Conservation (phyloP, 1,284 basidiomycete genomes). For the Leucocoprinus gongylophorus region DNA sequence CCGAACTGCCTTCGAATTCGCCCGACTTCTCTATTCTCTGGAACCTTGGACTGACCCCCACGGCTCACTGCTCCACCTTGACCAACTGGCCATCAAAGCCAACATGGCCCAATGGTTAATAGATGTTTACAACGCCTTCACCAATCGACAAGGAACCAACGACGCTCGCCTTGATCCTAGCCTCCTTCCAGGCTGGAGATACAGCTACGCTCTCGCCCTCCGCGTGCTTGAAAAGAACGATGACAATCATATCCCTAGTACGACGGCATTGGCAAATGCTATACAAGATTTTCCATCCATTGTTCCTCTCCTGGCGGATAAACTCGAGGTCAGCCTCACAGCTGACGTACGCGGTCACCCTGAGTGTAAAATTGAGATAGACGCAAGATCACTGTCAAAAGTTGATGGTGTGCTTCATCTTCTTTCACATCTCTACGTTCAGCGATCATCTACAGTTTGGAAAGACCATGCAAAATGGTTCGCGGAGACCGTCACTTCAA, state of each 20-base stretch:
- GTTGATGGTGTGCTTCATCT: conserved; percentile 52
- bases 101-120: conserved; percentile 78
- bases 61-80: conserved; percentile 76
- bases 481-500: conserved; percentile 41
- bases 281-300: conserved; percentile 75
- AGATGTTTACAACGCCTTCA: conserved; percentile 51
- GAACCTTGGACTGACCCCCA: conserved; percentile 85
- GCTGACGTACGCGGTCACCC: conserved; percentile 48
- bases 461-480: conserved; percentile 79
- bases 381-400: conserved; percentile 45
- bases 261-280: conserved; percentile 63
- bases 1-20: conserved; percentile 85
- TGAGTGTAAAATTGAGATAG: conserved; percentile 65
- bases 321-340: conserved; percentile 66
- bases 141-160: conserved; percentile 23
- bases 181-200: conserved; percentile 75
- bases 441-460: conserved; percentile 73
- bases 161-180: conserved; percentile 45
- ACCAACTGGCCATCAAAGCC: conserved; percentile 76
- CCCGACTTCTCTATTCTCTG: conserved; percentile 71
- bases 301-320: conserved; percentile 75
- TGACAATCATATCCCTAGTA: conserved; percentile 50
- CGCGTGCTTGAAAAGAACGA: conserved; percentile 49
- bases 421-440: conserved; percentile 79
- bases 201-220: conserved; percentile 68